phyloP scores from a whole-genome alignment of 768 basidiomycete species.

The Strobilomyces confusus region DNA sequence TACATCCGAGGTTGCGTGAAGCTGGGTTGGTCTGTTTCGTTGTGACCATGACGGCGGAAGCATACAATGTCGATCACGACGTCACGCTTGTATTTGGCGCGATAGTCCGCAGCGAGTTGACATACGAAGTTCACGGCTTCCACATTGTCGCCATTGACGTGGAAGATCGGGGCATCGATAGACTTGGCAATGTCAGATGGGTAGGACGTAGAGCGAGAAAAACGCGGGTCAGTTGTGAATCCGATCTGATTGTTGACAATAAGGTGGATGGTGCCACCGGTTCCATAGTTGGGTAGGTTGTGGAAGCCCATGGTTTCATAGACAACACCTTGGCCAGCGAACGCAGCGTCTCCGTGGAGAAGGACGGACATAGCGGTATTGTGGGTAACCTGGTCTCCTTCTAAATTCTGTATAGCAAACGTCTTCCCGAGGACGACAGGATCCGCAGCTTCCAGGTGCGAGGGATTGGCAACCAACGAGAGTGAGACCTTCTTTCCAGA shows the following conservation, averaged over 20 bases:
- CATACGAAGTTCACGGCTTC: constrained; percentile 99
- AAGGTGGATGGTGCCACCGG: constrained; percentile 96
- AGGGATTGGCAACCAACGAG: constrained; percentile 97
- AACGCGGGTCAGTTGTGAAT: constrained; percentile 98
- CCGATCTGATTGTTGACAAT: constrained; percentile 99
- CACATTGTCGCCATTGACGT: constrained; percentile 97
- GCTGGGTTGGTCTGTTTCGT: constrained; percentile 97
- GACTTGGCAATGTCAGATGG: constrained; percentile 98
- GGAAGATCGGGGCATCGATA: constrained; percentile 98
- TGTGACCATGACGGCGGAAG: constrained; percentile 98
- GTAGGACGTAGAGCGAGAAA: constrained; percentile 96
- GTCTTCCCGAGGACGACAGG: constrained; percentile 99
- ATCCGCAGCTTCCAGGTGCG: constrained; percentile 95
- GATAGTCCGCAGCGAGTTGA: constrained; percentile 96
- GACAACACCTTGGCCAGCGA: constrained; percentile 96
- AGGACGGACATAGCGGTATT: constrained; percentile 91
- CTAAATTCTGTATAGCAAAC: constrained; percentile 93
- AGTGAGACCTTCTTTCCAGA: constrained; percentile 97
- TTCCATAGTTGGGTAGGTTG: constrained; percentile 91
- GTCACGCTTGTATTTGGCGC: constrained; percentile 98
- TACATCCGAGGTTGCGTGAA: constrained; percentile 99
- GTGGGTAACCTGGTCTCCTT: constrained; percentile 77
- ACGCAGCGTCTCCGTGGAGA: constrained; percentile 97
- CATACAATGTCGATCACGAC: constrained; percentile 98
- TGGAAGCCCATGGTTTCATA: constrained; percentile 99